Base-by-base conservation (phyloP, 176 grass and related monocot species). In the Saccharum officinarum region DNA sequence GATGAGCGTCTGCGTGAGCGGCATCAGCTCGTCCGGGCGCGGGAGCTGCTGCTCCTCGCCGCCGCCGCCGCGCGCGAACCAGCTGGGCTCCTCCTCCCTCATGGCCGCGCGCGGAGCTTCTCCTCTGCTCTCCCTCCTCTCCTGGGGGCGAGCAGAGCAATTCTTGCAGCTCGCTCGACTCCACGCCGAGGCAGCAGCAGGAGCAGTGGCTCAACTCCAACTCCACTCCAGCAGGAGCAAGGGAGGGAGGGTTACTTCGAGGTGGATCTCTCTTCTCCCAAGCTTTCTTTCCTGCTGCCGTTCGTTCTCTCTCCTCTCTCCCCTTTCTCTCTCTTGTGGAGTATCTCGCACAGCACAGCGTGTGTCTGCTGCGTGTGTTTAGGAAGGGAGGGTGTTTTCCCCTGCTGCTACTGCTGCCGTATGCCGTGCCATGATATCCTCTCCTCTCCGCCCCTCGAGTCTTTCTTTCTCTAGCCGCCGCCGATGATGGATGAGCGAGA, bases 221-320 rank as follows among this genome's bases (percentile, higher is more conserved):
- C n/a, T n/a, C n/a, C n/a, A n/a, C n/a, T n/a, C n/a, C n/a, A n/a
- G n/a, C n/a, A 79, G 81, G 42, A 46, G 79, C 42, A 17, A 23
- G 7, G 25, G 39, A 47, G 2, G 55, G 67, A 60, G 86, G 93
- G 83, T 88, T 85, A 83, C 49, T 92, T 97, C 95, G 95, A 97
- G 92, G 95, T 97, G 92, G 95, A 97, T 97, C 95, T 92, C 86
- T 94, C 89, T 80, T 94, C 89, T 87, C 88, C 88, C 26, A n/a
- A 86, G 83, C 84, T 86, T 80, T 87, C 84, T 75, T 44, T 44
- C 41, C 41, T 18, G 8, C 41, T 18, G 8, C 87, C 34, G n/a
- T 73, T 73, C 28, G 52, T 17, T 86, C 16, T 39, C 68, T 83
- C 11, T 34, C 54, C 36, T 83, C 76, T 25, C n/a, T 39, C 28